Conservation (phyloP, 306 rosid genomes). For the Castanea sativa region DNA sequence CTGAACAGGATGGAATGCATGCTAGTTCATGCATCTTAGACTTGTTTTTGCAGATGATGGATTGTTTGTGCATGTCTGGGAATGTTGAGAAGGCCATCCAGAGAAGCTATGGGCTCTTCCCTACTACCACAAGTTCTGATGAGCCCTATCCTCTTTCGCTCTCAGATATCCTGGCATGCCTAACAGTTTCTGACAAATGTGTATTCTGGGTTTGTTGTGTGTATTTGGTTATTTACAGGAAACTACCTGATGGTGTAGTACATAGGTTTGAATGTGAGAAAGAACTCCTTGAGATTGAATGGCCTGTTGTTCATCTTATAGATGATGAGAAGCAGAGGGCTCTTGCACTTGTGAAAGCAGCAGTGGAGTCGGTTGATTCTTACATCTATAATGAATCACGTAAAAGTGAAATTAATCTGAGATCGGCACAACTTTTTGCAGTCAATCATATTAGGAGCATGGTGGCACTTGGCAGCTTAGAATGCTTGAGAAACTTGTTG, state of each 20-base stretch:
- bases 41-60: slow-evolving; percentile 84
- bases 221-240: slow-evolving; percentile 92
- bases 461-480: slow-evolving; percentile 62
- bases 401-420: slow-evolving; percentile 46
- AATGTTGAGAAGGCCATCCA: slow-evolving; percentile 73
- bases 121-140: slow-evolving; percentile 36
- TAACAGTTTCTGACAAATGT: slow-evolving; percentile 86
- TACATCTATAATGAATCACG: slow-evolving; percentile 46
- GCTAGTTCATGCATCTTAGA: slow-evolving; percentile 84
- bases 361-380: slow-evolving; percentile 50
- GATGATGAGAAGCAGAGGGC: slow-evolving; percentile 70
- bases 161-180: slow-evolving; percentile 66
- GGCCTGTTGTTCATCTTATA: slow-evolving; percentile 55
- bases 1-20: slow-evolving; percentile 38
- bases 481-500: slow-evolving; percentile 48
- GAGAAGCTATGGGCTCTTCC: slow-evolving; percentile 50
- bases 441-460: slow-evolving; percentile 72
- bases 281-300: slow-evolving; percentile 68
- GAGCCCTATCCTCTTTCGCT: slow-evolving; percentile 47
- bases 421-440: slow-evolving; percentile 67
- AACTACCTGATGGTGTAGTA: slow-evolving; percentile 73
- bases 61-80: slow-evolving; percentile 84
- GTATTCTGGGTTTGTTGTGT: slow-evolving; percentile 88
- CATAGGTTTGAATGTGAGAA: slow-evolving; percentile 85
- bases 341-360: slow-evolving; percentile 56